A percentile compares a stretch with the other conserved stretches of the same genome.
Evolutionary conservation across 192 early-diverging fungal species (phyloP).

Genomic region (Coemansia sp.): DNA sequence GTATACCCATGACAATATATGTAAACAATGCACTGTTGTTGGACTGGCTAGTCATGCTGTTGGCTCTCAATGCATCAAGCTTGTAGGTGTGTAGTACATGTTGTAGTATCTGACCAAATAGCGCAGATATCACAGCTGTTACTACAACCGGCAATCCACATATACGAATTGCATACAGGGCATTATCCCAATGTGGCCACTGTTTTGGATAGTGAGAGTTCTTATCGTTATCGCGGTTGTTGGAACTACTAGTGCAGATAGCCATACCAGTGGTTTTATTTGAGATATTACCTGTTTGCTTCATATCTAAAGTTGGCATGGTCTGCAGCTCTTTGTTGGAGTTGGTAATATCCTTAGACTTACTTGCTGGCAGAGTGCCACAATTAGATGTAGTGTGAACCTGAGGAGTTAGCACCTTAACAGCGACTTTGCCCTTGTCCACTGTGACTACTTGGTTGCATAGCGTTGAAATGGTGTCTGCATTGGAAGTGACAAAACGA

Average conservation of each 20-base stretch:
- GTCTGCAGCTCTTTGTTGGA: neutral
- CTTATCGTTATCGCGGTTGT: neutral
- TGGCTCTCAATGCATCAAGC: neutral
- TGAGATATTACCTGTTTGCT: neutral
- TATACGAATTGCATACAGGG: slow-evolving; percentile 48
- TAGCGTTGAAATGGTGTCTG: slow-evolving; percentile 20
- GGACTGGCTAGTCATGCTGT: neutral
- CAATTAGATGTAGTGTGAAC: slow-evolving; percentile 7
- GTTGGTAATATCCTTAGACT: too few relatives aligned
- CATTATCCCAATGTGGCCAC: slow-evolving; percentile 50
- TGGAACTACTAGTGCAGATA: neutral
- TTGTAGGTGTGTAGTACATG: neutral
- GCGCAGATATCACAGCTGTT: neutral
- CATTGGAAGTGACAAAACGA: slow-evolving; percentile 51
- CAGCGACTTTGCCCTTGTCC: slow-evolving; percentile 8
- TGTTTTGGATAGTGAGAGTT: neutral
- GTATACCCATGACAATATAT: neutral
- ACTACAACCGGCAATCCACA: neutral
- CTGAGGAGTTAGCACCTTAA: slow-evolving; percentile 56
- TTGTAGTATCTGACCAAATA: neutral
- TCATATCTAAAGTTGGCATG: neutral
- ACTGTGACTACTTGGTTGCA: slow-evolving; percentile 31
- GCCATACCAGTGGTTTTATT: neutral
- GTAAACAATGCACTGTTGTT: neutral
- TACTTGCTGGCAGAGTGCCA: slow-evolving; percentile 8